A percentile compares a stretch with the other conserved stretches of the same genome.
These are phyloP conservation scores for Globisporangium parvum DNA, from an alignment of 352 stramenopile genomes.

Conservation along the genomic window DNA sequence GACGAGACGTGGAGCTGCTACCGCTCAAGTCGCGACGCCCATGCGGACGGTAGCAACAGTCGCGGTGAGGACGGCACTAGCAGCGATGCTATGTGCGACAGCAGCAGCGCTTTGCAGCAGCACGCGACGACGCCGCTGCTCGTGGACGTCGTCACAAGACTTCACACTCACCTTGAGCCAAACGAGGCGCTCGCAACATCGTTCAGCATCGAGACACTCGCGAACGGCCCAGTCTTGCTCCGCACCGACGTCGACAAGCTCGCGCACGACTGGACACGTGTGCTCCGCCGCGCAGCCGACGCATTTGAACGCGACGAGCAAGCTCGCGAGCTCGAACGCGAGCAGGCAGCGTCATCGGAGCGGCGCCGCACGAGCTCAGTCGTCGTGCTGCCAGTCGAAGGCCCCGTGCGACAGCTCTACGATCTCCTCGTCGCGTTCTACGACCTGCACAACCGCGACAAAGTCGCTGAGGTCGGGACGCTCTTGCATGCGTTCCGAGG, in stretches of 20 bases:
- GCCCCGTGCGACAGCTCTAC: constrained; percentile 19
- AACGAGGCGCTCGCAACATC: constrained; percentile 18
- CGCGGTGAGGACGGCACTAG: neutral
- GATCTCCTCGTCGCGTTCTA: constrained; percentile 76
- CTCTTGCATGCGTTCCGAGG: constrained; percentile 53
- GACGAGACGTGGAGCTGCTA: constrained; percentile 28
- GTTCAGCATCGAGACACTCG: constrained; percentile 33
- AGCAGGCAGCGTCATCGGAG: neutral
- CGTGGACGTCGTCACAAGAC: constrained; percentile 21
- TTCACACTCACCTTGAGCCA: constrained; percentile 25
- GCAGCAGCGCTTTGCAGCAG: neutral
- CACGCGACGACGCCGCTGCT: constrained; percentile 15
- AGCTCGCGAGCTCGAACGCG: neutral
- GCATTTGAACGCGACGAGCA: constrained; percentile 9
- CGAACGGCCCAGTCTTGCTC: constrained; percentile 31
- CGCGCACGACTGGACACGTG: constrained; percentile 27
- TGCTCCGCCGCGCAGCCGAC: constrained; percentile 18
- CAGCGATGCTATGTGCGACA: neutral
- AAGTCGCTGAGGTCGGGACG: constrained; percentile 68
- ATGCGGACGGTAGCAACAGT: constrained; percentile 10
- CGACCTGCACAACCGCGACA: constrained; percentile 83
- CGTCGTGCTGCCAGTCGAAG: neutral
- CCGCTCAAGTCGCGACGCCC: constrained; percentile 15
- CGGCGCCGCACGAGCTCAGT: constrained; percentile 2
- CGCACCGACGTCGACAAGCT: constrained; percentile 24